Percentiles rank a stretch among this genome's conserved stretches.
Evolutionary conservation across 345 rosid species (phyloP).

Genomic region (rapeseed (Brassica napus)): DNA sequence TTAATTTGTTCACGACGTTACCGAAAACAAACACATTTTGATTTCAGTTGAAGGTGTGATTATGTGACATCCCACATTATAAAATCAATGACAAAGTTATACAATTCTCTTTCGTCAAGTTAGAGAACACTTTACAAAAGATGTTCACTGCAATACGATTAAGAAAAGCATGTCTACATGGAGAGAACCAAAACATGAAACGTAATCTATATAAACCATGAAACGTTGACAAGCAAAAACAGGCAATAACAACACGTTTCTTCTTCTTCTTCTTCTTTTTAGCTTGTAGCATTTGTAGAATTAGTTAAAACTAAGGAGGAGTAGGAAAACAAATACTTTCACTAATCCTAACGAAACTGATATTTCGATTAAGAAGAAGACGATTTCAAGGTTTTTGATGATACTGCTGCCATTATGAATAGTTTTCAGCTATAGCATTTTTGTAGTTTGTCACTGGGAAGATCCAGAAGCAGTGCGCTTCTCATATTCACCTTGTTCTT

Average conservation of each 20-base stretch:
- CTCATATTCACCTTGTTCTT: conserved; percentile 75
- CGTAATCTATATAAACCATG: background rate
- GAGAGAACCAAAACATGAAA: background rate
- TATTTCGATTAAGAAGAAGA: conserved; percentile 17
- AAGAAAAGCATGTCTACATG: background rate
- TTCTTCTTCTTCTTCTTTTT: conserved; percentile 3
- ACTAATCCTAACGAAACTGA: conserved; percentile 29
- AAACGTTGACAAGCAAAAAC: conserved; percentile 8
- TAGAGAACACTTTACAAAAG: background rate
- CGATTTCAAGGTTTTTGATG: background rate
- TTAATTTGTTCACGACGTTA: background rate
- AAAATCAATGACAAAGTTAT: background rate
- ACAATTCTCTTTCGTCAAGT: conserved; percentile 7
- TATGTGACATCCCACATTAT: background rate
- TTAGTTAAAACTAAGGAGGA: background rate
- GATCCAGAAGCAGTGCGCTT: conserved; percentile 80
- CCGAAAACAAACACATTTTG: background rate
- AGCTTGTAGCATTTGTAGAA: conserved; percentile 6
- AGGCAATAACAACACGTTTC: conserved; percentile 14
- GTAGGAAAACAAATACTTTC: conserved; percentile 16
- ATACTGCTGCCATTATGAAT: conserved; percentile 18
- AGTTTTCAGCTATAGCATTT: background rate
- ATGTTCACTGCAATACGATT: background rate
- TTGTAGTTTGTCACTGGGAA: conserved; percentile 50
- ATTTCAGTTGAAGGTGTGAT: background rate